These are phyloP conservation scores for Datisca glomerata DNA, from an alignment of 306 rosid genomes.

Conservation along the genomic window DNA sequence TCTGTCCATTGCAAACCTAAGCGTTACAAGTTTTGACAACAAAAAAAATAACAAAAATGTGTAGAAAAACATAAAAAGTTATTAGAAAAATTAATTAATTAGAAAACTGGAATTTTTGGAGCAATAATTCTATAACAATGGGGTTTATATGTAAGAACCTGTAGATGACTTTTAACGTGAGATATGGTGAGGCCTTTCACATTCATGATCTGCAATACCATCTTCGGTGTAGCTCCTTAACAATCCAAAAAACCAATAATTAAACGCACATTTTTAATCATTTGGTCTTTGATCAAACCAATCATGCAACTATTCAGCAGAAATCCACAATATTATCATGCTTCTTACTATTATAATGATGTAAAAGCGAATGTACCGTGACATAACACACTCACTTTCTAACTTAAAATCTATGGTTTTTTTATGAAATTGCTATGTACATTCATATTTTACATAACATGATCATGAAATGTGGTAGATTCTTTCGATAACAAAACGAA, in stretches of 20 bases:
- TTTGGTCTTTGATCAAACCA: not conserved
- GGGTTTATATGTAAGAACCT: conserved; percentile 40
- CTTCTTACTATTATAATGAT: too few relatives aligned
- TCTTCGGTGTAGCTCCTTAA: conserved; percentile 84
- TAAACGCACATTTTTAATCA: not conserved
- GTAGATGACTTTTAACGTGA: conserved; percentile 95
- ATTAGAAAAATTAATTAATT: conserved; percentile 2
- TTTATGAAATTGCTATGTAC: too few relatives aligned
- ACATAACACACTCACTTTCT: too few relatives aligned
- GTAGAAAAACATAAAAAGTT: not conserved
- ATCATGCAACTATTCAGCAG: too few relatives aligned
- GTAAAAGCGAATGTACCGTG: too few relatives aligned
- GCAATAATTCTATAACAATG: too few relatives aligned
- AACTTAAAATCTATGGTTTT: too few relatives aligned
- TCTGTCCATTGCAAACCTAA: conserved; percentile 36
- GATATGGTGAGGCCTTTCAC: conserved; percentile 62
- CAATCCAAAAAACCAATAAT: conserved; percentile 2
- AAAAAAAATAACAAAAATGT: not conserved
- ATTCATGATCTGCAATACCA: conserved; percentile 62
- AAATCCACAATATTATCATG: too few relatives aligned
- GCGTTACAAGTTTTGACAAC: conserved; percentile 14
- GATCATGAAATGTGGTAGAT: too few relatives aligned
- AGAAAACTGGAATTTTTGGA: too few relatives aligned
- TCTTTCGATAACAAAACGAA: too few relatives aligned
- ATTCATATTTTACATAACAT: too few relatives aligned